Conservation (phyloP, 805 yeast species). For the Sugiyamaella qingdaonensis region DNA sequence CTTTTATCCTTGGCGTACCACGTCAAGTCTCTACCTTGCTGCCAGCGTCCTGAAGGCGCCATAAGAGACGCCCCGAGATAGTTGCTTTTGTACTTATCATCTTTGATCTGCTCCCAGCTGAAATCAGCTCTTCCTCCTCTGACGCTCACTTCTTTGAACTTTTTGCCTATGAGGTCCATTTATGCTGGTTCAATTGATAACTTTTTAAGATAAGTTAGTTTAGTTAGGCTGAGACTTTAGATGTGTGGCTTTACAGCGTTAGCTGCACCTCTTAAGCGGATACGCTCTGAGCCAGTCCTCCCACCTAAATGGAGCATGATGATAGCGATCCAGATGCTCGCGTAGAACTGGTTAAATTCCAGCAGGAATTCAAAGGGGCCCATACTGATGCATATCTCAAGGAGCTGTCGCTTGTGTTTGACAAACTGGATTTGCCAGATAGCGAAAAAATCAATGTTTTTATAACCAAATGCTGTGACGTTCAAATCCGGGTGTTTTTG, state of each 20-base stretch:
- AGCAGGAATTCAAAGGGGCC: neutral
- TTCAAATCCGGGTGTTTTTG: neutral
- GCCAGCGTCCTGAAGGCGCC: slow-evolving; percentile 29
- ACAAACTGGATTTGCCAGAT: neutral
- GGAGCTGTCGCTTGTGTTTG: neutral
- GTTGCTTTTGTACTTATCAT: slow-evolving; percentile 25
- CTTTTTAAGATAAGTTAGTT: too few relatives aligned
- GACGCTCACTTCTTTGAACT: slow-evolving; percentile 7
- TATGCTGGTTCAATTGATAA: too few relatives aligned
- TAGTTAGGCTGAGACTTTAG: too few relatives aligned
- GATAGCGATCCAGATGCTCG: too few relatives aligned
- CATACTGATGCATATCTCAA: neutral
- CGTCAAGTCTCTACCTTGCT: slow-evolving; percentile 18
- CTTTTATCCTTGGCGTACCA: slow-evolving; percentile 26
- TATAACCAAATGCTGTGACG: neutral
- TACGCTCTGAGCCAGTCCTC: too few relatives aligned
- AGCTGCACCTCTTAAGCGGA: too few relatives aligned
- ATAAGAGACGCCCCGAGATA: slow-evolving; percentile 28
- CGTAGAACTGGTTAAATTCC: neutral
- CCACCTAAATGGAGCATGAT: too few relatives aligned
- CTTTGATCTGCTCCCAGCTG: slow-evolving; percentile 27
- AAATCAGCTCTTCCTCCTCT: slow-evolving; percentile 17
- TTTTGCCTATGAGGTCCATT: slow-evolving; percentile 11
- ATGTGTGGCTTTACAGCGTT: too few relatives aligned
- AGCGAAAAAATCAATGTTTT: neutral